A percentile compares a stretch with the other conserved stretches of the same genome.
phyloP scores from a whole-genome alignment of 139 green algal species.

The Coccomyxa sp. region DNA sequence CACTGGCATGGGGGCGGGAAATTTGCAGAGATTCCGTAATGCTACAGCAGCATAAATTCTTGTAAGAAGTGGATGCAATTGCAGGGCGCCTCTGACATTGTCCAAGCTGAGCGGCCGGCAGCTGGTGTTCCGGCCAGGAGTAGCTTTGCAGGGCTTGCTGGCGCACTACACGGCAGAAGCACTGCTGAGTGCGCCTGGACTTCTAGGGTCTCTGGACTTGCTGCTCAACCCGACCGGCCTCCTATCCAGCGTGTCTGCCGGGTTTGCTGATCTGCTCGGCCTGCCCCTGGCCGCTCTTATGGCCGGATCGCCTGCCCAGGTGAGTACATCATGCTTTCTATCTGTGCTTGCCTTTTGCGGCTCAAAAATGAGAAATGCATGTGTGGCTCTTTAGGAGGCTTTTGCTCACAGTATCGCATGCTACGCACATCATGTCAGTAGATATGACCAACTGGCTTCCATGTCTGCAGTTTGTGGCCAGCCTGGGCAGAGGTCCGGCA shows the following conservation, averaged over 20 bases:
- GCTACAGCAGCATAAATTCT: no score
- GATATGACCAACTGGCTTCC: no score
- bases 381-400: not conserved
- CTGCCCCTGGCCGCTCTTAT: constrained; percentile 49
- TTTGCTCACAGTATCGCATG: no score
- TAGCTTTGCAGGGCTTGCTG: constrained; percentile 36
- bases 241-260: constrained; percentile 34
- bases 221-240: constrained; percentile 66
- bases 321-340: not conserved
- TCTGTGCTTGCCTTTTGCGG: not conserved
- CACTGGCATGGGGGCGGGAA: no score
- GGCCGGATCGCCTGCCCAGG: constrained; percentile 25
- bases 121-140: constrained; percentile 38
- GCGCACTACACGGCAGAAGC: constrained; percentile 54
- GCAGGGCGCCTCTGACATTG: constrained; percentile 28
- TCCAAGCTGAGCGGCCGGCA: constrained; percentile 1
- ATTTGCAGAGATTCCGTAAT: no score
- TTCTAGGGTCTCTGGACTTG: constrained; percentile 61
- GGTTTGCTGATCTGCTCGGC: constrained; percentile 40
- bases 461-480: constrained; percentile 41
- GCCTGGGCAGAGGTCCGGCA: constrained; percentile 47
- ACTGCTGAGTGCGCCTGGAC: constrained; percentile 46
- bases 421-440: no score
- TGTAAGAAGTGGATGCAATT: no score
- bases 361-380: not conserved